These are phyloP conservation scores for Leccinellum rugosiceps DNA, from an alignment of 768 basidiomycete genomes.

Conservation along the genomic window DNA sequence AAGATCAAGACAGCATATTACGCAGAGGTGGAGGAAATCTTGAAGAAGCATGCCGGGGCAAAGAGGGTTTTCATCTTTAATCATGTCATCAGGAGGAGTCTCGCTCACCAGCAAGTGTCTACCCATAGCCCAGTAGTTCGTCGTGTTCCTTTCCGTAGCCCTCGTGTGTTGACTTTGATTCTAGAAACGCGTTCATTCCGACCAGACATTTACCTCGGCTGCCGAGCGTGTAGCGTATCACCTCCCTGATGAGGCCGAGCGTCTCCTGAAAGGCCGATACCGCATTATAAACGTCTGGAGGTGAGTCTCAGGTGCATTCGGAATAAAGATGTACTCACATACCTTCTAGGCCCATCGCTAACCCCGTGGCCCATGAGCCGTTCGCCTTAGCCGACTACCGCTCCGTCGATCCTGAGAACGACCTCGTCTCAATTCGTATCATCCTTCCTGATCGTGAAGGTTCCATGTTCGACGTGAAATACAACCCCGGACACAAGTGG, in stretches of 20 bases:
- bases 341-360: neutral
- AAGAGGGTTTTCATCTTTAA: constrained; percentile 43
- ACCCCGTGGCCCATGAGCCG: neutral
- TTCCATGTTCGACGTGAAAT: neutral
- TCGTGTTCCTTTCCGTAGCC: constrained; percentile 4
- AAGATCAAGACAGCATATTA: constrained; percentile 39
- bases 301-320: neutral
- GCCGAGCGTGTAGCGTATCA: neutral
- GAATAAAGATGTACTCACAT: neutral
- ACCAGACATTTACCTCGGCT: neutral
- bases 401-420: neutral
- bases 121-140: constrained; percentile 35
- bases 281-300: constrained; percentile 50
- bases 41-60: constrained; percentile 39
- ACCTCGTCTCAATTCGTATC: neutral
- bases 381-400: neutral
- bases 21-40: constrained; percentile 38
- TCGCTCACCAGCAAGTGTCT: neutral
- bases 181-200: constrained; percentile 6
- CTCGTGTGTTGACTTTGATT: neutral
- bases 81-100: constrained; percentile 39
- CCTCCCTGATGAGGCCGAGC: neutral
- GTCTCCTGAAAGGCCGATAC: constrained; percentile 30
- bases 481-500: neutral
- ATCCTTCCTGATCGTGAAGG: neutral